Evolutionary conservation across 108 stramenopile genomes (phyloP), one percentile per base, ranked within the genome.

Genomic region (Aurantiochytrium sp.): DNA sequence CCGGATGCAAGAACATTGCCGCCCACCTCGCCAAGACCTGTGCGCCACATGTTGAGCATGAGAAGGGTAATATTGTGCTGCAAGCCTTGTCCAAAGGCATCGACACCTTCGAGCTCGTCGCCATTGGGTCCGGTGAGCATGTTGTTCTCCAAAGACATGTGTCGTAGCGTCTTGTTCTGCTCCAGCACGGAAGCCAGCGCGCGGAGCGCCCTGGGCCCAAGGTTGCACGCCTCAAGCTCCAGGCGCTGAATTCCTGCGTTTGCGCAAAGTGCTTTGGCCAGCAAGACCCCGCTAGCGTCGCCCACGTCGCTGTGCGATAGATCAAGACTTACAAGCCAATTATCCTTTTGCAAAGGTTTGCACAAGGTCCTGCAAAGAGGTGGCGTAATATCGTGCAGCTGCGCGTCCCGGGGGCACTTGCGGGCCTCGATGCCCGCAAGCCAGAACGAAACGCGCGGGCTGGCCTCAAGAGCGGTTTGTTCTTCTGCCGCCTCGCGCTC

Each of bases 21-120:
- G 45, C 76, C 76, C 6, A 12, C 28, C 49, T 53, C 45, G 10
- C 76, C 76, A 35, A 83, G 76, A 6, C 76, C 76, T 12, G 76
- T 83, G 45, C 76, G 76, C 76, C 76, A 83, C 76, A 83, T 53
- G 76, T 83, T 83, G 51, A 83, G 76, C 76, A 83, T 83, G 45
- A 47, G 51, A 53, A 83, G 45, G 25, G 76, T 83, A 53, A 53
- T 83, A 83, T 83, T 83, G 23, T 53, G 49, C 28, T 83, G 76
- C 76, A 83, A 23, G n/a, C 49, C 23, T 53, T 47, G 51, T 18
- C 43, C 19, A 28, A 83, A 83, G 23, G 45, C 49, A 18, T 83
- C n/a, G 49, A 83, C 19, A 0, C 76, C 76, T 8, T 53, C 51
- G n/a, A 83, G 76, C 49, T 83, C 51, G 51, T 83, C 76, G 6